Base-by-base conservation (phyloP, 108 stramenopile genomes). In the Nitzschia putrida region DNA sequence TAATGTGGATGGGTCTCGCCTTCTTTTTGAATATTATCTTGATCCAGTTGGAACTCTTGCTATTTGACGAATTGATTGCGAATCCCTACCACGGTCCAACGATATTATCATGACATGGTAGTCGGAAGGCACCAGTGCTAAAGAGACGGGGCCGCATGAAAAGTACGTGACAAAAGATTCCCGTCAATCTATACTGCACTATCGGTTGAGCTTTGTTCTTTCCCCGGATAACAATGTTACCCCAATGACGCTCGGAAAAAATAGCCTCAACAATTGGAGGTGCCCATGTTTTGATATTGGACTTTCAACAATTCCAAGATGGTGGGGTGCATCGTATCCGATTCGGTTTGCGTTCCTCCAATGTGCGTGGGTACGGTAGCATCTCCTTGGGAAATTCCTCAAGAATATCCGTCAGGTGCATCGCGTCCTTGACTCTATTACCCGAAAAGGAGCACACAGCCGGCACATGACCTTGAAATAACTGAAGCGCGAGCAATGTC, bases 21-120 rank as follows among this genome's bases (percentile, higher is more conserved):
- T 13, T 63, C 8, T 43, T 63, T 9, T 20, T 63, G 21, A 63
- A 63, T 47, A 20, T 63, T 10, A 6, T 63, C 24, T 44, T 41
- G 23, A 63, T 63, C 42, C 37, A 37, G 12, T 18, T 63, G 18
- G 61, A 63, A 25, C 44, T 44, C 9, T 20, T 40, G 37, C 10
- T 63, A 21, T 47, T 63, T 45, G 43, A 63, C 8, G 61, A 63
- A 9, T 22, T 40, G 44, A 59, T 4, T 2, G 6, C 3, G n/a
- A 49, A 16, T 49, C 47, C 47, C 14, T 49, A 49, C n/a, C 47
- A 4, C 3, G 29, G 29, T 34, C 29, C 29, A 3, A 34, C 29
- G 29, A 34, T 34, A 34, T 34, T 34, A 34, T 34, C 29, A 34
- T 34, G 29, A 34, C 4, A 3, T 34, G 29, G 29, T 34, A 3